Conservation (phyloP, 179 eudicot species). For the Silene coronaria region DNA sequence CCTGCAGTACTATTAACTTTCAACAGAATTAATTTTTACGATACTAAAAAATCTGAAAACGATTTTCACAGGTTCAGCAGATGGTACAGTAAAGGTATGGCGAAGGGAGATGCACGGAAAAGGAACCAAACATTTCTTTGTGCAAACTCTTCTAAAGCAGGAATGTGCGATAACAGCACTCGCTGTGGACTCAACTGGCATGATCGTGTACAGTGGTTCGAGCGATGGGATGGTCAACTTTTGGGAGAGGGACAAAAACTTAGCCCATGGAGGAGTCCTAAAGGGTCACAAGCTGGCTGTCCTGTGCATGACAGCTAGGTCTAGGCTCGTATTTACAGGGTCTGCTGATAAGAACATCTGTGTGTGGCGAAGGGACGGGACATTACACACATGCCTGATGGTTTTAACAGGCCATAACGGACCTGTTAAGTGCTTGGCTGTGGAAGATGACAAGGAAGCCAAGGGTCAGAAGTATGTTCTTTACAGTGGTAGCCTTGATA, state of each 20-base stretch:
- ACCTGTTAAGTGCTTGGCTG: conserved; percentile 73
- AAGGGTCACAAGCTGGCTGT: conserved; percentile 69
- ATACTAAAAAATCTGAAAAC: not conserved
- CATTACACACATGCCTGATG: conserved; percentile 49
- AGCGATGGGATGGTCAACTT: conserved; percentile 73
- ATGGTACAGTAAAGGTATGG: conserved; percentile 90
- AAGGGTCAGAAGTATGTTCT: conserved; percentile 38
- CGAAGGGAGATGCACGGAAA: conserved; percentile 52
- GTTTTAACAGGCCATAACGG: conserved; percentile 64
- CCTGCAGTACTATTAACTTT: not conserved
- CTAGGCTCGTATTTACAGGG: conserved; percentile 55
- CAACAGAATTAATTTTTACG: not conserved
- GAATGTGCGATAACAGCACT: conserved; percentile 72
- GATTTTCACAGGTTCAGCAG: conserved; percentile 69
- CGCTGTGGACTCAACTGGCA: conserved; percentile 37
- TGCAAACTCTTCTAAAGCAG: conserved; percentile 52
- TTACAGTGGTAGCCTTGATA: conserved; percentile 74
- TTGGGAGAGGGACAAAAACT: conserved; percentile 56
- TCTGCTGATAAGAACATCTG: conserved; percentile 77
- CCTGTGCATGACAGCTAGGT: conserved; percentile 47
- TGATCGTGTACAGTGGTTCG: conserved; percentile 61
- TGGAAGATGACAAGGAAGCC: conserved; percentile 41
- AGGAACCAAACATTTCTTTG: conserved; percentile 35
- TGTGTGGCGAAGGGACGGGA: conserved; percentile 65
- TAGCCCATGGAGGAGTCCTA: conserved; percentile 59